phyloP scores from a whole-genome alignment of 352 stramenopile species.

The Bremia lactucae region DNA sequence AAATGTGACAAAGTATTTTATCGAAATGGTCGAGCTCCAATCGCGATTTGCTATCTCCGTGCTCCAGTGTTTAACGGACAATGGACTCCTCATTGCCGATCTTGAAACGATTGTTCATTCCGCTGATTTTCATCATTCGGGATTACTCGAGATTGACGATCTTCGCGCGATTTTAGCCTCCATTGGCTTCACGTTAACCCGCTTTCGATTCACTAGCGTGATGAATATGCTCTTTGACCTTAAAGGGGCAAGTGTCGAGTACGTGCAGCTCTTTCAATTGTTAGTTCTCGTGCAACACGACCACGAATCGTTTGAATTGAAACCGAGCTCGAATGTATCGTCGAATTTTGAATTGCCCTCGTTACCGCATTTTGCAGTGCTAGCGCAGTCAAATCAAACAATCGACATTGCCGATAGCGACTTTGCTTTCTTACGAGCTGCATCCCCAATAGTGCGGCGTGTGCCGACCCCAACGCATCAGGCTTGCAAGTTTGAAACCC shows the following conservation, averaged over 20 bases:
- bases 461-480: neutral
- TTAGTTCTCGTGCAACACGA: slow-evolving; percentile 15
- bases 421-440: slow-evolving; percentile 4
- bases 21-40: slow-evolving; percentile 35
- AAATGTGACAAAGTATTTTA: slow-evolving; percentile 44
- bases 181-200: slow-evolving; percentile 36
- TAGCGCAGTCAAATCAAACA: slow-evolving; percentile 3
- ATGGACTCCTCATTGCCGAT: slow-evolving; percentile 11
- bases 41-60: slow-evolving; percentile 30
- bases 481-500: neutral
- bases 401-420: slow-evolving; percentile 6
- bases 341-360: too few species aligned
- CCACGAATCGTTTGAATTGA: neutral
- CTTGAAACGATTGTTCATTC: slow-evolving; percentile 17
- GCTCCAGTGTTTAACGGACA: slow-evolving; percentile 12
- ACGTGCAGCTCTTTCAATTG: slow-evolving; percentile 30
- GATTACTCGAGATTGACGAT: slow-evolving; percentile 27
- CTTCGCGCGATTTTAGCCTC: slow-evolving; percentile 23
- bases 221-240: slow-evolving; percentile 37
- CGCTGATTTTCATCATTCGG: slow-evolving; percentile 16
- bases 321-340: too few species aligned
- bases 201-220: slow-evolving; percentile 46
- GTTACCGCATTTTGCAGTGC: slow-evolving; percentile 2
- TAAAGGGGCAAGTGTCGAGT: slow-evolving; percentile 22
- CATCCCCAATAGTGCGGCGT: slow-evolving; percentile 1